These are phyloP conservation scores for Aspergillus carbonarius DNA, from an alignment of 2,329 filamentous ascomycete species.

Conservation along the genomic window DNA sequence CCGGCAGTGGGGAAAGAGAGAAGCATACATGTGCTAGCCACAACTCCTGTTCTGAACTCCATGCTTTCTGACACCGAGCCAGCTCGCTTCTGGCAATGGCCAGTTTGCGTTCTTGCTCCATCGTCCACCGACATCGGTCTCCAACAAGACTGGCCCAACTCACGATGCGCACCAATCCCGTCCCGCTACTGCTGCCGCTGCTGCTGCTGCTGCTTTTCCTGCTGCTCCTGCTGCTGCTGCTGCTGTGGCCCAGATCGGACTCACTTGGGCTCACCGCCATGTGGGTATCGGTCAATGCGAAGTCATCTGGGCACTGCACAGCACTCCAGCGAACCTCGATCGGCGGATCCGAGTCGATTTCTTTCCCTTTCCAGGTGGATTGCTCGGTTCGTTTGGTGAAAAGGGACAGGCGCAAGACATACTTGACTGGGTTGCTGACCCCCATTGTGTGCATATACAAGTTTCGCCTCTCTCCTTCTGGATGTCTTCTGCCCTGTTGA, in stretches of 20 bases:
- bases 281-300: conserved; percentile 3
- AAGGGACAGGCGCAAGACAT: conserved; percentile 20
- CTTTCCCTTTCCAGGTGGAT: conserved; percentile 18
- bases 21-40: conserved; percentile 35
- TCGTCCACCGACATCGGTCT: conserved; percentile 28
- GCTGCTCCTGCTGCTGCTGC: conserved; percentile 12
- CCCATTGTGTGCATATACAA: conserved; percentile 17
- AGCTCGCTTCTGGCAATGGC: conserved; percentile 28
- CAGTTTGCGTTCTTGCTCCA: conserved; percentile 30
- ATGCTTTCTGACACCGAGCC: conserved; percentile 36
- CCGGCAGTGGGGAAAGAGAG: not conserved
- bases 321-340: conserved; percentile 1
- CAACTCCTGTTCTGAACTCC: conserved; percentile 38
- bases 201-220: conserved; percentile 12
- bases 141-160: conserved; percentile 34
- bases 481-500: not conserved
- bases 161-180: conserved; percentile 25
- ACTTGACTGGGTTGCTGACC: conserved; percentile 20
- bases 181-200: conserved; percentile 13
- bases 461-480: not conserved
- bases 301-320: not conserved
- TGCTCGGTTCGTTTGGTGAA: conserved; percentile 16
- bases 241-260: conserved; percentile 13
- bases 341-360: not conserved
- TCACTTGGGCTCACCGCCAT: conserved; percentile 20